phyloP scores from a whole-genome alignment of 805 yeast genomes.

The Metschnikowia reukaufii region DNA sequence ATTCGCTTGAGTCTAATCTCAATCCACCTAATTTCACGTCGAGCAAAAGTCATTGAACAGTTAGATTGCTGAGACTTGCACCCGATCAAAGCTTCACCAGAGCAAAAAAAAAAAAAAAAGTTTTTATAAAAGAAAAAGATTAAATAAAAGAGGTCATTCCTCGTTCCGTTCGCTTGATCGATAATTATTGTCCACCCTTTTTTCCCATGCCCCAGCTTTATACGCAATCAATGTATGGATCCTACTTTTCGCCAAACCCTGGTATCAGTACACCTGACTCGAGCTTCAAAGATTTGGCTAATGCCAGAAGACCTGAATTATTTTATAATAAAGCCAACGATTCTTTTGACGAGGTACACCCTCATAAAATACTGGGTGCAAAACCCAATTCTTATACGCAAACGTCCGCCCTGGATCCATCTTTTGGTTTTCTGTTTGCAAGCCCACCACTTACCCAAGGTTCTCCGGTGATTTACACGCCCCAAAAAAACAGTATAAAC shows the following conservation, averaged over 20 bases:
- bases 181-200: neutral
- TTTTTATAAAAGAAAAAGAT: neutral
- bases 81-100: too few relatives aligned
- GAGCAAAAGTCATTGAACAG: neutral
- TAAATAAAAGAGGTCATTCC: slow-evolving; percentile 3
- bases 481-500: neutral
- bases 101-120: neutral
- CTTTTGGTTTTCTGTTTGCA: slow-evolving; percentile 1
- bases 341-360: neutral
- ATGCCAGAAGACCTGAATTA: neutral
- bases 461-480: slow-evolving; percentile 1
- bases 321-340: neutral
- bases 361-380: slow-evolving; percentile 5
- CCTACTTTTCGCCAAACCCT: slow-evolving; percentile 5
- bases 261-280: neutral
- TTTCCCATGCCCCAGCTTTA: slow-evolving; percentile 4
- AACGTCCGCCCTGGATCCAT: neutral
- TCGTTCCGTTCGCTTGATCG: slow-evolving; percentile 9
- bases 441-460: slow-evolving; percentile 1
- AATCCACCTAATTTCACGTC: neutral
- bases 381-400: neutral
- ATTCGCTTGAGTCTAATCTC: neutral
- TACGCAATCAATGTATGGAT: slow-evolving; percentile 2
- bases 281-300: neutral
- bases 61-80: too few relatives aligned